These are phyloP conservation scores for Sergeia podlipaevii DNA, from an alignment of 208 protist genomes.

Conservation along the genomic window DNA sequence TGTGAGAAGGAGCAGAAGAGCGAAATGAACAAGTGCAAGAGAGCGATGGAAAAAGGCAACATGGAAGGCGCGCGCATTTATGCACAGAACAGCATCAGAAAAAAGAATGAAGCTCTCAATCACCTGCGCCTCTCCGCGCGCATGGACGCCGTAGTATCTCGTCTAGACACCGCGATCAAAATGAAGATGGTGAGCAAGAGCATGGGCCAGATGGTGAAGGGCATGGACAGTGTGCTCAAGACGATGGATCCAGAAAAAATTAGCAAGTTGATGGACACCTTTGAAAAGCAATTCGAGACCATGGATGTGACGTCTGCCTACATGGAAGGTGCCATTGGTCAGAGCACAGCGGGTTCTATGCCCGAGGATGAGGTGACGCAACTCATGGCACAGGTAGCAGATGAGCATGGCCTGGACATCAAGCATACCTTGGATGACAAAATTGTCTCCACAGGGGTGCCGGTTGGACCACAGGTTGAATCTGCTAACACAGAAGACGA, in stretches of 20 bases:
- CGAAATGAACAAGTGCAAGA: slow-evolving; percentile 92
- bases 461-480: slow-evolving; percentile 5
- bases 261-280: slow-evolving; percentile 95
- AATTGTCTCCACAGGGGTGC: slow-evolving; percentile 35
- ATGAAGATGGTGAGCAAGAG: slow-evolving; percentile 93
- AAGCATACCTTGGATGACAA: slow-evolving; percentile 59
- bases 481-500: slow-evolving; percentile 24
- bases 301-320: slow-evolving; percentile 94
- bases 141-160: slow-evolving; percentile 95
- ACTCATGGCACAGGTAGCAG: slow-evolving; percentile 94
- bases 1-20: slow-evolving; percentile 93
- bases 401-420: slow-evolving; percentile 93
- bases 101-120: slow-evolving; percentile 97
- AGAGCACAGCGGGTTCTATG: slow-evolving; percentile 85
- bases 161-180: slow-evolving; percentile 95
- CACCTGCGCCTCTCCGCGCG: slow-evolving; percentile 94
- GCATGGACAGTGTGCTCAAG: slow-evolving; percentile 93
- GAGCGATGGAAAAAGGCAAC: slow-evolving; percentile 97
- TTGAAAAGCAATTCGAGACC: slow-evolving; percentile 97
- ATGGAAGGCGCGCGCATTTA: slow-evolving; percentile 97
- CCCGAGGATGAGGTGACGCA: slow-evolving; percentile 92
- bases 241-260: slow-evolving; percentile 93
- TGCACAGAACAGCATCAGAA: slow-evolving; percentile 97
- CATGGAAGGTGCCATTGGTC: slow-evolving; percentile 93
- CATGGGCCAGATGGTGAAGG: slow-evolving; percentile 94